These are phyloP conservation scores for Calonectria pseudoturangicola DNA, from an alignment of 2,329 filamentous ascomycete genomes.

Conservation along the genomic window DNA sequence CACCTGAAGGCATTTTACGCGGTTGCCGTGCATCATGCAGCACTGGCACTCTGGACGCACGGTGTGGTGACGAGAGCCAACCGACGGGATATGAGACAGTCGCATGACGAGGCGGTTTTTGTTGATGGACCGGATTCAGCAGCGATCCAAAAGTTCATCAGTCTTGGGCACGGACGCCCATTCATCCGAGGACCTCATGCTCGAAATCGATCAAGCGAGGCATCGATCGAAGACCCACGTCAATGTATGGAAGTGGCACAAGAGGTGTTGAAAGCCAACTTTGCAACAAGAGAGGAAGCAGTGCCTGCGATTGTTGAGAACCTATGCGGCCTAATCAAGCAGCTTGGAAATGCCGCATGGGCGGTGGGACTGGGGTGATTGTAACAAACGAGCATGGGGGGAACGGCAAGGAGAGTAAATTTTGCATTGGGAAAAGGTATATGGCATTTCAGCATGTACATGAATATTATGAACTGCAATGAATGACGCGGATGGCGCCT, in stretches of 20 bases:
- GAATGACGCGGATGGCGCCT: neutral
- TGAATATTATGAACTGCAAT: neutral
- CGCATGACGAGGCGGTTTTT: slow-evolving; percentile 66
- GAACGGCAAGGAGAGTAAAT: neutral
- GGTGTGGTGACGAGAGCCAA: slow-evolving; percentile 73
- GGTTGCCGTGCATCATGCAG: slow-evolving; percentile 81
- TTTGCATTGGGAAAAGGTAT: neutral
- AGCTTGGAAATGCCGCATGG: slow-evolving; percentile 72
- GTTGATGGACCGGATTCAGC: slow-evolving; percentile 74
- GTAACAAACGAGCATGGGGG: neutral
- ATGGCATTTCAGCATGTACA: neutral
- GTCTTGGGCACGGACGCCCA: slow-evolving; percentile 72
- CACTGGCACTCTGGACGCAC: slow-evolving; percentile 81
- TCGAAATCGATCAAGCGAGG: slow-evolving; percentile 57
- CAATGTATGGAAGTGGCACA: slow-evolving; percentile 76
- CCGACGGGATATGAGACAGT: slow-evolving; percentile 55
- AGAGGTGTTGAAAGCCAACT: slow-evolving; percentile 74
- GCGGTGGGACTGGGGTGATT: slow-evolving; percentile 58
- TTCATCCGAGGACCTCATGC: slow-evolving; percentile 64
- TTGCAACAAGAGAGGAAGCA: slow-evolving; percentile 62
- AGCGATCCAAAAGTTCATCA: slow-evolving; percentile 74
- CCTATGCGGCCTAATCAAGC: slow-evolving; percentile 77
- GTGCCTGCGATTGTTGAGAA: slow-evolving; percentile 80
- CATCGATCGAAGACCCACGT: slow-evolving; percentile 72
- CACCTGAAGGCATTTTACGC: slow-evolving; percentile 80